phyloP scores from a whole-genome alignment of 306 rosid species.

The Quercus agrifolia region DNA sequence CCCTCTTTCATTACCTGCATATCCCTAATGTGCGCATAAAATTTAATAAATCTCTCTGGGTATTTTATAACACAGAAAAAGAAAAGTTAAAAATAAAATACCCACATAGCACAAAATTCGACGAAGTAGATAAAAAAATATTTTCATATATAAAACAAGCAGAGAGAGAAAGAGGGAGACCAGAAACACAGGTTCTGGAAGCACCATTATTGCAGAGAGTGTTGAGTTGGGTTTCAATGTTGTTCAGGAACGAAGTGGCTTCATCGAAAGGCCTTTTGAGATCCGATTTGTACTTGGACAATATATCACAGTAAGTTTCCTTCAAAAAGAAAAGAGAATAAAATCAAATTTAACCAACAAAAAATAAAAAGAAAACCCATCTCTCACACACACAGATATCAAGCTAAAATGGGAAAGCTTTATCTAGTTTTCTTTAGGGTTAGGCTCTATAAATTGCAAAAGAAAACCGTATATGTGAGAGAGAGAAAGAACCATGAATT shows the following conservation, averaged over 20 bases:
- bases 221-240: slow-evolving; percentile 67
- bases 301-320: slow-evolving; percentile 53
- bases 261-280: slow-evolving; percentile 57
- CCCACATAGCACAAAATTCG: background rate
- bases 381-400: background rate
- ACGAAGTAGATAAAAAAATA: background rate
- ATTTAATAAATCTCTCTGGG: too few relatives aligned
- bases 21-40: background rate
- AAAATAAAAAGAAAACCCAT: background rate
- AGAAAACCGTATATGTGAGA: background rate
- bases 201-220: slow-evolving; percentile 28
- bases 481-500: slow-evolving; percentile 58
- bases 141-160: background rate
- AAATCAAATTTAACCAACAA: background rate
- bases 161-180: slow-evolving; percentile 30
- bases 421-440: slow-evolving; percentile 28
- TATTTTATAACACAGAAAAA: background rate
- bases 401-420: background rate
- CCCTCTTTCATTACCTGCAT: background rate
- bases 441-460: background rate
- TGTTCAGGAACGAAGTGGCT: slow-evolving; percentile 58
- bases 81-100: background rate
- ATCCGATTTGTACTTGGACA: slow-evolving; percentile 63
- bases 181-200: slow-evolving; percentile 33
- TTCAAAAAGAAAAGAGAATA: slow-evolving; percentile 7